Percentiles rank a stretch among this genome's conserved stretches.
Evolutionary conservation across 2,329 filamentous ascomycete genomes (phyloP).

Genomic region (Plectosphaerella cucumerina): DNA sequence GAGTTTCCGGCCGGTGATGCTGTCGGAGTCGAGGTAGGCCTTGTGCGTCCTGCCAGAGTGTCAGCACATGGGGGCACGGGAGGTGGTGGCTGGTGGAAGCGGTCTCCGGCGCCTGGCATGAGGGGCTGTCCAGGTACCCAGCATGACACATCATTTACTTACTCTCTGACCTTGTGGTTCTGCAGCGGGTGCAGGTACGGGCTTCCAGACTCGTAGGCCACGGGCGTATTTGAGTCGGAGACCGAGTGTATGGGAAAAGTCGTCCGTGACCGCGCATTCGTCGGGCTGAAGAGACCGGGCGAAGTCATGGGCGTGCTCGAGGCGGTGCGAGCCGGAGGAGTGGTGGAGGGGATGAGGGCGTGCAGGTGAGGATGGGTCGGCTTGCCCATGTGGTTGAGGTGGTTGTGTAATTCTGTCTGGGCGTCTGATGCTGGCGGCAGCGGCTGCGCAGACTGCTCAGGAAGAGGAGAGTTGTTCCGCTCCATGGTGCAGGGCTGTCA

Average conservation of each 20-base stretch:
- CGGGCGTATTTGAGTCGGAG: conserved; percentile 52
- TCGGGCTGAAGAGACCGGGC: conserved; percentile 57
- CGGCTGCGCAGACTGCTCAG: background rate
- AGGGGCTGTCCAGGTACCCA: background rate
- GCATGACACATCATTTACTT: conserved; percentile 31
- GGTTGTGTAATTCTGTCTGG: background rate
- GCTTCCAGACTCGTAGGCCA: conserved; percentile 39
- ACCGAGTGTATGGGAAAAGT: conserved; percentile 33
- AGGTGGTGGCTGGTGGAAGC: too few relatives aligned
- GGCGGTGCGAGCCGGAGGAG: conserved; percentile 42
- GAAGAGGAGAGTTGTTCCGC: background rate
- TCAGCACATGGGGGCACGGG: background rate
- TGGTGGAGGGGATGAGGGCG: conserved; percentile 20
- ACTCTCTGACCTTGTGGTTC: conserved; percentile 72
- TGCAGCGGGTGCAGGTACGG: conserved; percentile 69
- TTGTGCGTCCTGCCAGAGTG: conserved; percentile 66
- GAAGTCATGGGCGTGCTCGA: conserved; percentile 57
- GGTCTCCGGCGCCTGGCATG: too few relatives aligned
- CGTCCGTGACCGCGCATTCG: conserved; percentile 33
- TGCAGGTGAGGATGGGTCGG: conserved; percentile 9
- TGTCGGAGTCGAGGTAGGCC: conserved; percentile 85
- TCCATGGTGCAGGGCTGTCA: background rate
- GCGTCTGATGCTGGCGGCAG: background rate
- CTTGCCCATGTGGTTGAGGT: conserved; percentile 6
- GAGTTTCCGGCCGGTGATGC: conserved; percentile 83